Conservation (phyloP, 1,139 yeast species). For the Pichia kudriavzevii region DNA sequence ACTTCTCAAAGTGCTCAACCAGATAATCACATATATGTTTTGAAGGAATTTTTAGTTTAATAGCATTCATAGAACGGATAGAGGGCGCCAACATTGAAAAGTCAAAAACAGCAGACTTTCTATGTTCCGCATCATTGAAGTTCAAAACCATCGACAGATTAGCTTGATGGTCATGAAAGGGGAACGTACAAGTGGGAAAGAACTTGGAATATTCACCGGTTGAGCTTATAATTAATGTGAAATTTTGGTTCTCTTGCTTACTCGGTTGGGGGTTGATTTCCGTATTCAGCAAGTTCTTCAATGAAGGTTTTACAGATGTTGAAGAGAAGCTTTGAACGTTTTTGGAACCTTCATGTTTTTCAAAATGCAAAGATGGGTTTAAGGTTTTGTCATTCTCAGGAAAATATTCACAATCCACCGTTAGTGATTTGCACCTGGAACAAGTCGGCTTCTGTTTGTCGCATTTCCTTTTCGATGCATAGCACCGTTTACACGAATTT, state of each 20-base stretch:
- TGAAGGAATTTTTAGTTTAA: conserved; percentile 12
- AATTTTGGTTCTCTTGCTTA: conserved; percentile 15
- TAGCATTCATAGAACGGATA: conserved; percentile 4
- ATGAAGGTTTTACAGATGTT: conserved; percentile 1
- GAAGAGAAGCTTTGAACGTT: background rate
- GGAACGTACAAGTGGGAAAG: conserved; percentile 18
- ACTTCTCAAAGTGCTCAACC: conserved; percentile 16
- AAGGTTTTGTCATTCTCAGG: no score
- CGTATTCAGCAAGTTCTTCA: conserved; percentile 9
- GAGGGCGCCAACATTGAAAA: conserved; percentile 14
- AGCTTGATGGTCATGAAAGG: conserved; percentile 17
- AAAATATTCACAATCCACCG: conserved; percentile 17
- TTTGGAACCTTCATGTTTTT: background rate
- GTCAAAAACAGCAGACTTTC: conserved; percentile 14
- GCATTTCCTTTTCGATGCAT: conserved; percentile 18
- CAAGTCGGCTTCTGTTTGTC: conserved; percentile 16
- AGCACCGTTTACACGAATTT: conserved; percentile 18
- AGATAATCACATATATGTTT: conserved; percentile 12
- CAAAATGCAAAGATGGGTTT: background rate
- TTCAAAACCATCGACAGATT: conserved; percentile 17
- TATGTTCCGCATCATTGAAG: conserved; percentile 7
- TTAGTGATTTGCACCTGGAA: conserved; percentile 12
- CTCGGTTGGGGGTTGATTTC: conserved; percentile 17
- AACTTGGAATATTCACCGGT: conserved; percentile 21
- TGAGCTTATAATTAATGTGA: conserved; percentile 17